Evolutionary conservation across 306 rosid genomes (phyloP).

Genomic region (Acacia confusa): DNA sequence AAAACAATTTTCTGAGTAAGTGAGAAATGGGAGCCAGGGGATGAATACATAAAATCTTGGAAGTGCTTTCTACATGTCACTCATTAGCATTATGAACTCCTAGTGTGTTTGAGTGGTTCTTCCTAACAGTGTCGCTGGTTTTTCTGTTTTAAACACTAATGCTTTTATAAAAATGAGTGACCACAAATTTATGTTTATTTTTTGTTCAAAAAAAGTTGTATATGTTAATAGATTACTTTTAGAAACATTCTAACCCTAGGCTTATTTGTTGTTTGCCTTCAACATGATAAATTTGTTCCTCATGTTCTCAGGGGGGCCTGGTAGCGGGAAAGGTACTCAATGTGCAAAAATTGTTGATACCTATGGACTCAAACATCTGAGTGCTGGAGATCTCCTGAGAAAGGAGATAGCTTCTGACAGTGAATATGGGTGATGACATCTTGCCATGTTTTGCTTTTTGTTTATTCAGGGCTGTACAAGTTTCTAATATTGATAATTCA

Average conservation of each 20-base stretch:
- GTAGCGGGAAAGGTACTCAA: slow-evolving; percentile 96
- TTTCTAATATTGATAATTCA: slow-evolving; percentile 29
- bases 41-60: neutral
- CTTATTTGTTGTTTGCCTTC: slow-evolving; percentile 7
- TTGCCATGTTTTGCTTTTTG: slow-evolving; percentile 23
- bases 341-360: slow-evolving; percentile 79
- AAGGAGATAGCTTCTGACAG: slow-evolving; percentile 70
- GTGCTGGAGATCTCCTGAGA: slow-evolving; percentile 96
- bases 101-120: neutral
- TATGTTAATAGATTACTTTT: neutral
- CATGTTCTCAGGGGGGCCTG: slow-evolving; percentile 81
- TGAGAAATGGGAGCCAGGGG: neutral
- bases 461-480: slow-evolving; percentile 14
- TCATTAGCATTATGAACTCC: slow-evolving; percentile 1
- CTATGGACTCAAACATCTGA: slow-evolving; percentile 82
- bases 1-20: neutral
- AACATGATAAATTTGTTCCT: slow-evolving; percentile 22
- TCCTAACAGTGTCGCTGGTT: neutral
- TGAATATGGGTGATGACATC: slow-evolving; percentile 64
- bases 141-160: neutral
- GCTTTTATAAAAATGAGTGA: neutral
- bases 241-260: neutral
- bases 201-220: neutral
- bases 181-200: neutral
- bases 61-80: neutral